Evolutionary conservation across 169 alveolate species (phyloP).

Genomic region (Miamiensis avidus): DNA sequence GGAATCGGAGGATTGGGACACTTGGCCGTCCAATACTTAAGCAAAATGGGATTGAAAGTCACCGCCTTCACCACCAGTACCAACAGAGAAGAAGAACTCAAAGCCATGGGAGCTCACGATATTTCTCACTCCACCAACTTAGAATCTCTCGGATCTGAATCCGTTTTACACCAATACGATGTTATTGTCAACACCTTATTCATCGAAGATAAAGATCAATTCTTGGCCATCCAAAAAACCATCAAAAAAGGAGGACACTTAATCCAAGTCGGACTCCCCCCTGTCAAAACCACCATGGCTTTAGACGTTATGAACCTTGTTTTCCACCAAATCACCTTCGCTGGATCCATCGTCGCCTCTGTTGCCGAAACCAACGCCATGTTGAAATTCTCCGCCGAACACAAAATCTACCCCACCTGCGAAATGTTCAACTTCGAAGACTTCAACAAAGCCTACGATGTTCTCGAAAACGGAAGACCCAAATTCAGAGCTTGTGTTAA

Average conservation of each 20-base stretch:
- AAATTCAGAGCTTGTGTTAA: slow-evolving; percentile 53
- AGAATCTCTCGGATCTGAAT: slow-evolving; percentile 40
- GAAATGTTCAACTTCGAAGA: slow-evolving; percentile 54
- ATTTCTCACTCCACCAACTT: slow-evolving; percentile 35
- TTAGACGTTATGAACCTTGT: slow-evolving; percentile 34
- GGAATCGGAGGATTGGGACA: slow-evolving; percentile 92
- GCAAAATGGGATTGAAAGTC: slow-evolving; percentile 50
- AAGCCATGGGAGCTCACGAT: slow-evolving; percentile 59
- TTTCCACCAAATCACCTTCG: slow-evolving; percentile 38
- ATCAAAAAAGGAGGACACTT: slow-evolving; percentile 50
- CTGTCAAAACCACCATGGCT: slow-evolving; percentile 20
- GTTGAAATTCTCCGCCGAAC: slow-evolving; percentile 50
- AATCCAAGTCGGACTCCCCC: slow-evolving; percentile 57
- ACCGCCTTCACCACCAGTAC: slow-evolving; percentile 56
- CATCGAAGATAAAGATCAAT: slow-evolving; percentile 36
- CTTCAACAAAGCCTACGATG: slow-evolving; percentile 51
- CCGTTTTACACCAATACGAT: slow-evolving; percentile 37
- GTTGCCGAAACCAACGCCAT: slow-evolving; percentile 48
- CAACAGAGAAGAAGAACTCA: slow-evolving; percentile 40
- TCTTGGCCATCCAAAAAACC: slow-evolving; percentile 20
- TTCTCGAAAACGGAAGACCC: slow-evolving; percentile 46
- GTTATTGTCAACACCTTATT: slow-evolving; percentile 41
- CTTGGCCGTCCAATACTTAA: slow-evolving; percentile 79
- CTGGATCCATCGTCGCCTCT: slow-evolving; percentile 51
- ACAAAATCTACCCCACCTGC: slow-evolving; percentile 49